Evolutionary conservation across 73 alveolate species (phyloP), one percentile per base, ranked within the genome.

Genomic region (Paramecium primaurelia): DNA sequence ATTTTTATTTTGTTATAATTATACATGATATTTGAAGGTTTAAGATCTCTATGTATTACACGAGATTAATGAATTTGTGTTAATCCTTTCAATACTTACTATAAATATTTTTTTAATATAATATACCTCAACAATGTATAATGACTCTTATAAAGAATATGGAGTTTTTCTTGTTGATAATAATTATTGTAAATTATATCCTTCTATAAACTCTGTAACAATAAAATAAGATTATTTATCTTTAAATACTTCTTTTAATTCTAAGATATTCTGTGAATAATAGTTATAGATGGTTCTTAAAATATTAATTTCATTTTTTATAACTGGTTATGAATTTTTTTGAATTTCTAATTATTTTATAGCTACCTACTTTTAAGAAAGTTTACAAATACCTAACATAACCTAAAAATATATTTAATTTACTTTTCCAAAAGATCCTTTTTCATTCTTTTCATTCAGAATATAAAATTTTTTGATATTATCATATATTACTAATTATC

Each of bases 1-100:
- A 95, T 95, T 86, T 95, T 95, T 40, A 95, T 85, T 83, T 95
- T 91, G 86, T 95, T 95, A 75, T 93, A 88, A 86, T 93, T 91
- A 8, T 93, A 95, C 92, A 95, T 86, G 3, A 95, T 88, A 85
- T 95, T 95, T n/a, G 95, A 86, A 1, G 97, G 97, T 77, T 93
- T 95, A 36, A 95, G 64, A 59, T 95, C 97, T 89, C 97, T 88
- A 54, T 95, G 97, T 32, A 95, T 51, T 14, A 95, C 92, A 34
- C 94, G 94, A 42, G 95, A 95, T 60, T 93, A 60, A 92, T 95
- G 98, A 40, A 95, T 93, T 85, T 94, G 92, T 73, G 92, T 86
- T 14, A 95, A 88, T 14, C 98, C 98, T 90, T 96, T 83, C 51
- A 95, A 75, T 0, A 95, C 86, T 93, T 95, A 93, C 87, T 93